Conservation (phyloP, 164 flowering plant species). For the Aristolochia contorta region DNA sequence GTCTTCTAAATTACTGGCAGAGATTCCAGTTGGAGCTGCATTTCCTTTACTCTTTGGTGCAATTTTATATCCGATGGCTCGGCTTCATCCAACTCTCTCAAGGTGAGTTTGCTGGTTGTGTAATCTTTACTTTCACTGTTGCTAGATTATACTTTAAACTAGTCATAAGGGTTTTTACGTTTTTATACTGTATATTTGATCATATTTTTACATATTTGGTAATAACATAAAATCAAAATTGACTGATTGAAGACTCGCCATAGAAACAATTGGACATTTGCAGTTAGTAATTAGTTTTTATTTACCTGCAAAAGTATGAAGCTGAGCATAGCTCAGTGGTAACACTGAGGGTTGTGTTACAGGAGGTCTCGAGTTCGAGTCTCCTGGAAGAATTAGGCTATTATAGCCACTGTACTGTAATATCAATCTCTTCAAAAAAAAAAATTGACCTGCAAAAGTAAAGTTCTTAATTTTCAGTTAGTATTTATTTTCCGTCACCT, state of each 20-base stretch:
- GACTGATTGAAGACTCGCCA: too few relatives aligned
- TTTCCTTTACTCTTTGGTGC: slow-evolving; percentile 95
- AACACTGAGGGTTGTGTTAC: too few relatives aligned
- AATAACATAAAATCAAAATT: too few relatives aligned
- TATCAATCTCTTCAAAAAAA: too few relatives aligned
- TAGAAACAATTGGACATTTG: background rate
- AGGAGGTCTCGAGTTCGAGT: too few relatives aligned
- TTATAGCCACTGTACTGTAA: too few relatives aligned
- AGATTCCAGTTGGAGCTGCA: slow-evolving; percentile 87
- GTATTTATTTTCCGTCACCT: background rate
- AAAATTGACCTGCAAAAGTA: background rate
- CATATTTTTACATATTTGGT: background rate
- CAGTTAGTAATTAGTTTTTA: background rate
- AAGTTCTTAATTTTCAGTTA: background rate
- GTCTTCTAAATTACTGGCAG: slow-evolving; percentile 84
- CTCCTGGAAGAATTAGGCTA: too few relatives aligned
- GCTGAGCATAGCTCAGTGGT: too few relatives aligned
- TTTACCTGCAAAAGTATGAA: background rate
- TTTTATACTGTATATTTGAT: background rate
- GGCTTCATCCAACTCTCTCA: slow-evolving; percentile 75
- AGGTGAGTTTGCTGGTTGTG: slow-evolving; percentile 31
- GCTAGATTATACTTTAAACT: background rate
- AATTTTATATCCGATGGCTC: slow-evolving; percentile 88
- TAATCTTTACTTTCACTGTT: background rate
- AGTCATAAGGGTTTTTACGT: background rate